Evolutionary conservation across 78 protist species (phyloP).

Genomic region (Dictyostelium citrinum): DNA sequence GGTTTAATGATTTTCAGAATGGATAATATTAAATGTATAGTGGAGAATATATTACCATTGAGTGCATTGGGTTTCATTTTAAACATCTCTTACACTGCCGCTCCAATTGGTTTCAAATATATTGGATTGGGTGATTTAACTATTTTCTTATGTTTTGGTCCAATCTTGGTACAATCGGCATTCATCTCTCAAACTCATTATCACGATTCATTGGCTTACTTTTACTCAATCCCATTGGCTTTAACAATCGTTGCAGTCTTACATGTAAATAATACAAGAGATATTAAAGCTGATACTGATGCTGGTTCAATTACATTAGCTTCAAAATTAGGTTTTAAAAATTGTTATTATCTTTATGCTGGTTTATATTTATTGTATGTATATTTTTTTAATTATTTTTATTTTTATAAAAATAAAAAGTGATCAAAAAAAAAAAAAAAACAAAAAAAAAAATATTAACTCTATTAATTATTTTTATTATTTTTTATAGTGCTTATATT

Average conservation of each 20-base stretch:
- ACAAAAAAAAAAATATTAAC: neutral
- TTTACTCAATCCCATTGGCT: constrained; percentile 57
- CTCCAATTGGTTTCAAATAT: constrained; percentile 60
- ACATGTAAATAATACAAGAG: constrained; percentile 78
- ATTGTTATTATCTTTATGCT: constrained; percentile 12
- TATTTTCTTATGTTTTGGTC: constrained; percentile 67
- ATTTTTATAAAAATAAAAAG: neutral
- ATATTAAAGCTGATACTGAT: constrained; percentile 24
- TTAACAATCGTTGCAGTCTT: constrained; percentile 46
- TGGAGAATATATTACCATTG: constrained; percentile 28
- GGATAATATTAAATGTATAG: neutral
- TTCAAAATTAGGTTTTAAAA: constrained; percentile 11
- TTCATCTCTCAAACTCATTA: constrained; percentile 23
- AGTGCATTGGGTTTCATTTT: constrained; percentile 1
- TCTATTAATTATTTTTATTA: neutral
- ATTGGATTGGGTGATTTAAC: constrained; percentile 66
- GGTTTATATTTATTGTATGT: constrained; percentile 41
- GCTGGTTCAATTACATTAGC: constrained; percentile 46
- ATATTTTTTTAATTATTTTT: too few relatives aligned
- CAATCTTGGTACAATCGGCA: constrained; percentile 48
- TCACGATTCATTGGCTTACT: neutral
- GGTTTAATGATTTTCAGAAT: neutral
- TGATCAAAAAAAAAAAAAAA: neutral
- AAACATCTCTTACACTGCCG: constrained; percentile 18
- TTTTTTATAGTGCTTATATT: constrained; percentile 25